A percentile compares a stretch with the other conserved stretches of the same genome.
Conservation (phyloP, 352 stramenopile genomes). For the Phytophthora podocarpi region DNA sequence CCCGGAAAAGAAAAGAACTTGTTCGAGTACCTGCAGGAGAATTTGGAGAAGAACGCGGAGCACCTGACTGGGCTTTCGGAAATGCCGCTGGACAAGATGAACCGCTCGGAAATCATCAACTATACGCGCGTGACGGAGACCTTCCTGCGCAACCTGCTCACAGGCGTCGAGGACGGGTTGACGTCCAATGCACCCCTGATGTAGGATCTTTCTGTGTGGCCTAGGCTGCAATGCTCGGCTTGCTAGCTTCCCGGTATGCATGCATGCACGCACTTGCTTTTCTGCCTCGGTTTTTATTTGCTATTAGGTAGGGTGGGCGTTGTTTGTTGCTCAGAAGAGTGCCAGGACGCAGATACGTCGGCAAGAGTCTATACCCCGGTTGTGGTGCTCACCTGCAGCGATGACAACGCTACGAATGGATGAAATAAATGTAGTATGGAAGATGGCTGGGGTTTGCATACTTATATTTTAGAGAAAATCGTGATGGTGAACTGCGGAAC, state of each 20-base stretch:
- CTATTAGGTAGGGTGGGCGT: constrained; percentile 30
- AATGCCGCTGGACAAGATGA: constrained; percentile 91
- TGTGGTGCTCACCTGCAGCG: constrained; percentile 1
- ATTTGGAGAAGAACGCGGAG: constrained; percentile 95
- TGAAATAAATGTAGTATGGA: constrained; percentile 34
- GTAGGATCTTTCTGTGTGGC: constrained; percentile 26
- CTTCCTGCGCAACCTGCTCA: constrained; percentile 91
- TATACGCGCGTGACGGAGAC: constrained; percentile 94
- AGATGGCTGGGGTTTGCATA: constrained; percentile 22
- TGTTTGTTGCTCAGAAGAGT: constrained; percentile 26
- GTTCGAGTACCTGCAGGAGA: constrained; percentile 95
- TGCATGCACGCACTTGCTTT: constrained; percentile 27
- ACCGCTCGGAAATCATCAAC: constrained; percentile 94
- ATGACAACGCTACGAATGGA: constrained; percentile 21
- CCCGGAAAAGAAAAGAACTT: constrained; percentile 91
- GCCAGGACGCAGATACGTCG: constrained; percentile 4
- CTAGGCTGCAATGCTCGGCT: constrained; percentile 12
- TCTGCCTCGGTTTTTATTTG: constrained; percentile 37
- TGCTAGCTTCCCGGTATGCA: constrained; percentile 24
- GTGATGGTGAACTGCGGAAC: constrained; percentile 18
- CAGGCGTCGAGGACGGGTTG: constrained; percentile 90
- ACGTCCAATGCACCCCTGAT: constrained; percentile 50
- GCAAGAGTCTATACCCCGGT: not conserved
- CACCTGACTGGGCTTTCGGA: constrained; percentile 91
- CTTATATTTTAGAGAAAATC: constrained; percentile 40